Percentiles rank a stretch among this genome's conserved stretches.
These are phyloP conservation scores for Alliaria petiolata DNA, from an alignment of 345 rosid species.

Conservation along the genomic window DNA sequence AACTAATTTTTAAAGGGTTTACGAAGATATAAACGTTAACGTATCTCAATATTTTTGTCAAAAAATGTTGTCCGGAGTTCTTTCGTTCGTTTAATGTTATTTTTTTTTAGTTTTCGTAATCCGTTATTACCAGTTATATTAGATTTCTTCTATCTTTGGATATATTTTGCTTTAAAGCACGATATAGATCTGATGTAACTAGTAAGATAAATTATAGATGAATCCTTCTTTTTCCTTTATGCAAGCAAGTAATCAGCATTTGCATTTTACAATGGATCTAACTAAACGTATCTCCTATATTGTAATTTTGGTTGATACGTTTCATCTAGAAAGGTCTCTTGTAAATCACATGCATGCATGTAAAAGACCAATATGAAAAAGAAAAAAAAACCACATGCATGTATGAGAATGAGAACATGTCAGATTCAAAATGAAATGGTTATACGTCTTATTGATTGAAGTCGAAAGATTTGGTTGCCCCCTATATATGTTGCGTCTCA, in stretches of 20 bases:
- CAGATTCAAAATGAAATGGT: slow-evolving; percentile 7
- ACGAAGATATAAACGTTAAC: background rate
- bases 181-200: background rate
- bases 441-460: slow-evolving; percentile 9
- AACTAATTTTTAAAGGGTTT: too few relatives aligned
- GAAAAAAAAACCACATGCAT: background rate
- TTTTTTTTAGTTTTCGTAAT: background rate
- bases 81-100: background rate
- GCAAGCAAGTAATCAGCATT: background rate
- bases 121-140: background rate
- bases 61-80: slow-evolving; percentile 1
- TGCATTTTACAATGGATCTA: background rate
- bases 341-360: slow-evolving; percentile 24
- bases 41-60: background rate
- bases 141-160: background rate
- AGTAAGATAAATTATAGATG: background rate
- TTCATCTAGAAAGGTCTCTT: background rate
- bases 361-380: background rate
- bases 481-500: slow-evolving; percentile 10
- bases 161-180: background rate
- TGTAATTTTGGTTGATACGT: background rate
- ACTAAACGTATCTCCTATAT: background rate
- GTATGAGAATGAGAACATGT: slow-evolving; percentile 15
- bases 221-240: background rate
- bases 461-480: slow-evolving; percentile 13